Evolutionary conservation across 345 rosid species (phyloP), one percentile per base, ranked within the genome.

Genomic region (Linum usitatissimum): DNA sequence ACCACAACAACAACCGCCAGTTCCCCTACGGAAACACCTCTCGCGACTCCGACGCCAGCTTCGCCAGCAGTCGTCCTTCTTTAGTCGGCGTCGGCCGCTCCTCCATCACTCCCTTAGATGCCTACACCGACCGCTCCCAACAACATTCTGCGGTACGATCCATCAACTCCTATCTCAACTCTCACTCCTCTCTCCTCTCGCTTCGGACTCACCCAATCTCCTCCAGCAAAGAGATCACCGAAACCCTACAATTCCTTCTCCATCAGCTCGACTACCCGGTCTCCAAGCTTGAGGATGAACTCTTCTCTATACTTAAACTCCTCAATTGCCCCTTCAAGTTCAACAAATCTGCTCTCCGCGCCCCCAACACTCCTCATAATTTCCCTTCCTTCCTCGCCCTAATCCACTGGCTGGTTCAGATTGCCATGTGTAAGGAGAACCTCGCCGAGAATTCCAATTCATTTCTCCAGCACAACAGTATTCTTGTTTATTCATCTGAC

Each of bases 31-130:
- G 49, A 1, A 69, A 62, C 60, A 57, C 66, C 39, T 60, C 72
- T 42, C 83, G 98, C 19, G 95, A 89, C 68, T 92, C 98, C 66
- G 98, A 89, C 72, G 91, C 84, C 20, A 89, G 95, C 61, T 85
- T 85, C 54, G 86, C 91, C 12, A 89, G 98, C 72, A 84, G 94
- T 71, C 95, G 88, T 3, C 98, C 95, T 0, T 92, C 98, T 2
- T 82, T 89, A 13, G 18, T 76, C 61, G 90, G 90, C n/a, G 20
- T 76, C 57, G 83, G 85, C 57, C 81, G 90, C 18, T 9, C 72
- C 34, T 61, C 79, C 36, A 59, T 76, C 39, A 68, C 78, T 39
- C 49, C 15, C 12, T 57, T 79, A 12, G 93, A 85, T 13, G 58
- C 64, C 62, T 71, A 75, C 73, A 57, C 74, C 30, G 91, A 92